phyloP scores from a whole-genome alignment of 768 basidiomycete species.

The Chalciporus piperatus region DNA sequence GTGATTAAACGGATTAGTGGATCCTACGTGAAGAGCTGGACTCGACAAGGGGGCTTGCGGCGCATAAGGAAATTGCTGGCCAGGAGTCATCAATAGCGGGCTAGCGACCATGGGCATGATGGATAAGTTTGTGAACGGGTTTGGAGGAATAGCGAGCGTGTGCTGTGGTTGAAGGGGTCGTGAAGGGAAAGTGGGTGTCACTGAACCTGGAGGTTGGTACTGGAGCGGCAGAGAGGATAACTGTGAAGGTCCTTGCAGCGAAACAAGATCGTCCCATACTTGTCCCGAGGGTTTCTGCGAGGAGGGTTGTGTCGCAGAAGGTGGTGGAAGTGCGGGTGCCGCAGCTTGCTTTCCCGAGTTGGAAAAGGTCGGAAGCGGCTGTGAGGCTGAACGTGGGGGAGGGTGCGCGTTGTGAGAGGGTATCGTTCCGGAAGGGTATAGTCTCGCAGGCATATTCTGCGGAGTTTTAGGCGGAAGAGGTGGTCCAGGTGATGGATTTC shows the following conservation, averaged over 20 bases:
- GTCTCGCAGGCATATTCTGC: slow-evolving; percentile 22
- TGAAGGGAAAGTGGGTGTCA: slow-evolving; percentile 5
- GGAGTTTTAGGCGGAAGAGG: slow-evolving; percentile 27
- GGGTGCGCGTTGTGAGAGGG: slow-evolving; percentile 13
- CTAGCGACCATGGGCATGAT: slow-evolving; percentile 1
- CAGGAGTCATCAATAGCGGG: slow-evolving; percentile 2
- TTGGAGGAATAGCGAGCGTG: slow-evolving; percentile 2
- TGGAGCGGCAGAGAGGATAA: slow-evolving; percentile 50
- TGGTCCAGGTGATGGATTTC: slow-evolving; percentile 23
- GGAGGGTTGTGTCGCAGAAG: slow-evolving; percentile 10
- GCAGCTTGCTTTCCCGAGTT: slow-evolving; percentile 13
- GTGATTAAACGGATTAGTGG: slow-evolving; percentile 21
- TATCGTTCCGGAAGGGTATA: slow-evolving; percentile 12
- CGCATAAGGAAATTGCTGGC: slow-evolving; percentile 7
- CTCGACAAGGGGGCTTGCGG: slow-evolving; percentile 6
- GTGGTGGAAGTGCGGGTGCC: slow-evolving; percentile 3
- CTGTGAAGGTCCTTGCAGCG: slow-evolving; percentile 40
- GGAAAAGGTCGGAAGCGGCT: slow-evolving; percentile 28
- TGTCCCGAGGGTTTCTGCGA: slow-evolving; percentile 26
- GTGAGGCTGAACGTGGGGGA: slow-evolving; percentile 33
- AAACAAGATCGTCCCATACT: slow-evolving; percentile 60
- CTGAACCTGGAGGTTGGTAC: slow-evolving; percentile 14
- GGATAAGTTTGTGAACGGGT: slow-evolving; percentile 22
- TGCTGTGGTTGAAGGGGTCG: slow-evolving; percentile 17
- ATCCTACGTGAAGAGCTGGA: slow-evolving; percentile 11